Conservation (phyloP, 495 filamentous ascomycete genomes). For the Penicillium tannophilum region DNA sequence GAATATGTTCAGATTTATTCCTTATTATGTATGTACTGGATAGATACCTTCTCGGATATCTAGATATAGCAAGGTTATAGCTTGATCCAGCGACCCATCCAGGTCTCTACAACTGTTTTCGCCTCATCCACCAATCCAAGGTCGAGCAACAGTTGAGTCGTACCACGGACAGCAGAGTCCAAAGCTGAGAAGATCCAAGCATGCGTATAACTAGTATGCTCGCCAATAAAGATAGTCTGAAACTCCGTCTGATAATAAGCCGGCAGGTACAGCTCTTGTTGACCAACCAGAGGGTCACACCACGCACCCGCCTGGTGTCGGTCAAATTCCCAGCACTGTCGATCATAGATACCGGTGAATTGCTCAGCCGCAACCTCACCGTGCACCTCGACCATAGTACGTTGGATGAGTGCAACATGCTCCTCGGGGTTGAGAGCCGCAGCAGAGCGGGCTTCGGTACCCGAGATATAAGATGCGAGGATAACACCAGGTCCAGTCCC, state of each 20-base stretch:
- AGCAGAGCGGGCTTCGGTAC: slow-evolving; percentile 46
- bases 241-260: slow-evolving; percentile 70
- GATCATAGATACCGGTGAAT: slow-evolving; percentile 60
- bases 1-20: too few relatives aligned
- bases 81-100: slow-evolving; percentile 69
- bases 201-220: slow-evolving; percentile 75
- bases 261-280: slow-evolving; percentile 67
- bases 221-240: slow-evolving; percentile 67
- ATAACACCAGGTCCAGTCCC: slow-evolving; percentile 61
- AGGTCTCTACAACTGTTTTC: slow-evolving; percentile 61
- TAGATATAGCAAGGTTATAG: slow-evolving; percentile 14
- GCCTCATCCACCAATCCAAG: slow-evolving; percentile 72
- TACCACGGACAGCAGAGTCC: slow-evolving; percentile 66
- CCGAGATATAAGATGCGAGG: slow-evolving; percentile 58
- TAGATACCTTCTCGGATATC: too few relatives aligned
- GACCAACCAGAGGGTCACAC: slow-evolving; percentile 56
- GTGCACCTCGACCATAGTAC: slow-evolving; percentile 63
- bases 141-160: slow-evolving; percentile 65
- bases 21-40: too few relatives aligned
- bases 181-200: slow-evolving; percentile 72
- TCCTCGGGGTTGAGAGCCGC: slow-evolving; percentile 50
- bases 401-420: slow-evolving; percentile 56
- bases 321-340: slow-evolving; percentile 62
- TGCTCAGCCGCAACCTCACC: slow-evolving; percentile 56
- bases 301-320: slow-evolving; percentile 55